These are phyloP conservation scores for Metschnikowia cerradonensis DNA, from an alignment of 805 yeast species.

Conservation along the genomic window DNA sequence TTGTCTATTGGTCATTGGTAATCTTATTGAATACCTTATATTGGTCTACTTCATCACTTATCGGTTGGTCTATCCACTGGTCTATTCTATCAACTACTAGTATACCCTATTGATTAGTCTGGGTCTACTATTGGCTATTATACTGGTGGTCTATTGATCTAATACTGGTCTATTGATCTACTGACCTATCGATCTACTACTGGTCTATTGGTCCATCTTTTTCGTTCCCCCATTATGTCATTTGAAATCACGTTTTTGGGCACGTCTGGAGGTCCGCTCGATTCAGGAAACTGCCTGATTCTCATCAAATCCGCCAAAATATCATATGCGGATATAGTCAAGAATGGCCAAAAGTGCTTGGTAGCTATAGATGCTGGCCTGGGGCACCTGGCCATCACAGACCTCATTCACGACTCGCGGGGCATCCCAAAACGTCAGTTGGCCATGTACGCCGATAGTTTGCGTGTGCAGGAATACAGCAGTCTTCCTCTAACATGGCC, in stretches of 20 bases:
- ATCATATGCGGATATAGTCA: slow-evolving; percentile 35
- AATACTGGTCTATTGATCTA: too few relatives aligned
- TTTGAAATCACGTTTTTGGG: slow-evolving; percentile 71
- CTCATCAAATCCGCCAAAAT: slow-evolving; percentile 54
- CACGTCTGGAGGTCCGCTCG: slow-evolving; percentile 82
- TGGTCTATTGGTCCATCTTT: too few relatives aligned
- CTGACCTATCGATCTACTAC: too few relatives aligned
- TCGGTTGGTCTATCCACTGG: too few relatives aligned
- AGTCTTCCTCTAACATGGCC: slow-evolving; percentile 23
- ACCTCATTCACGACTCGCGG: slow-evolving; percentile 26
- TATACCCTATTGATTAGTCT: too few relatives aligned
- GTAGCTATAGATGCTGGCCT: slow-evolving; percentile 78
- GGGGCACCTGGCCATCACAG: slow-evolving; percentile 55
- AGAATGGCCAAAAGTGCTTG: slow-evolving; percentile 25
- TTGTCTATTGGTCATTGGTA: too few relatives aligned
- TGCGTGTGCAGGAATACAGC: slow-evolving; percentile 22
- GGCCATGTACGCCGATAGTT: slow-evolving; percentile 30
- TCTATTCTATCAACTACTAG: too few relatives aligned
- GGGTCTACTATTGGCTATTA: too few relatives aligned
- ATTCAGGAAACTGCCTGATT: slow-evolving; percentile 63
- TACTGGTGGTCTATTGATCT: too few relatives aligned
- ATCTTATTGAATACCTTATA: too few relatives aligned
- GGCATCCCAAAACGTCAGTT: slow-evolving; percentile 15
- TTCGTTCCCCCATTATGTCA: slow-evolving; percentile 17
- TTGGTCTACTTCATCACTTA: too few relatives aligned